These are phyloP conservation scores for Aspergillus pseudonomiae DNA, from an alignment of 2,329 filamentous ascomycete genomes.

Conservation along the genomic window DNA sequence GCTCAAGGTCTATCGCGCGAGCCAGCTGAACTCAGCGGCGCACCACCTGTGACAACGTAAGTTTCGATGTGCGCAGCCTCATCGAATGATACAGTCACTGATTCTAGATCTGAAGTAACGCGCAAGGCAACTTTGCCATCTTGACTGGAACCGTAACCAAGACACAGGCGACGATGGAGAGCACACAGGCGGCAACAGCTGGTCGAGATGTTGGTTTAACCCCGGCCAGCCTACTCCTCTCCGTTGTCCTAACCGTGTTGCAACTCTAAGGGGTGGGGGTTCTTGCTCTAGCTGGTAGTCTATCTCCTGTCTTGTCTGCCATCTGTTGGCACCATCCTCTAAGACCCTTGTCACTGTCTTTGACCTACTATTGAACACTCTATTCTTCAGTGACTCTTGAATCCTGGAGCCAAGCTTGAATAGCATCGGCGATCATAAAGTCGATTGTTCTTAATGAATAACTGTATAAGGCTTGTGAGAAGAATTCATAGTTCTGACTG, in stretches of 20 bases:
- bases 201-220: constrained; percentile 1
- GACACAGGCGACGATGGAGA: constrained; percentile 6
- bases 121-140: constrained; percentile 7
- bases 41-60: not conserved
- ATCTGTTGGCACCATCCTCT: not conserved
- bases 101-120: not conserved
- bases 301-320: not conserved
- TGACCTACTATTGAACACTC: not conserved
- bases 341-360: not conserved
- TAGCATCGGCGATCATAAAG: not conserved
- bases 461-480: not conserved
- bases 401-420: not conserved
- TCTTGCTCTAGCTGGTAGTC: not conserved
- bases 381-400: not conserved
- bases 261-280: not conserved
- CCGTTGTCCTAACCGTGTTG: constrained; percentile 2
- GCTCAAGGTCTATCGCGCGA: not conserved
- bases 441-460: not conserved
- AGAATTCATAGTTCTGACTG: not conserved
- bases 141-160: constrained; percentile 14
- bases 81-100: not conserved
- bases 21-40: not conserved
- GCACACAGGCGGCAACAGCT: constrained; percentile 12
- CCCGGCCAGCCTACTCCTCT: constrained; percentile 1
- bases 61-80: not conserved